A percentile compares a stretch with the other conserved stretches of the same genome.
Evolutionary conservation across 768 basidiomycete genomes (phyloP).

Genomic region (Coprinopsis cinerea): DNA sequence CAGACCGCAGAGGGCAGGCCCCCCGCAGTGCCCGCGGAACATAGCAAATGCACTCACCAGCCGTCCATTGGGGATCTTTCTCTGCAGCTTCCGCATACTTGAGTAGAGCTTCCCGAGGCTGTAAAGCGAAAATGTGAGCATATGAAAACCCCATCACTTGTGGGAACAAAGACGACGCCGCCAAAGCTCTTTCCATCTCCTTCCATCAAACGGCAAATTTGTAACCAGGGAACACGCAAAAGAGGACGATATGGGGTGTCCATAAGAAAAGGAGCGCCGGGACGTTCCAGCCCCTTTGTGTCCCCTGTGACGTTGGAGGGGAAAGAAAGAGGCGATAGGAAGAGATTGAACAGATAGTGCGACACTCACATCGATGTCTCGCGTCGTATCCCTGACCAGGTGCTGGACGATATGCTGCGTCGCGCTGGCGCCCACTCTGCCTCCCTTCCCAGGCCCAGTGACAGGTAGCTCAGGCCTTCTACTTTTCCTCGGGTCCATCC

Average conservation of each 20-base stretch:
- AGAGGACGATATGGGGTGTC: slow-evolving; percentile 1
- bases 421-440: slow-evolving; percentile 92
- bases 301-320: background rate
- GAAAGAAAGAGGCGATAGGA: too few species aligned
- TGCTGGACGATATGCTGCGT: slow-evolving; percentile 97
- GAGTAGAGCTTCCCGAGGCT: slow-evolving; percentile 97
- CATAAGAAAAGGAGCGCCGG: background rate
- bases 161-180: slow-evolving; percentile 19
- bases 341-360: slow-evolving; percentile 11
- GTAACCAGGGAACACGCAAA: slow-evolving; percentile 15
- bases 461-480: slow-evolving; percentile 89
- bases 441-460: slow-evolving; percentile 88
- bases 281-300: background rate
- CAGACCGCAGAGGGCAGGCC: slow-evolving; percentile 11
- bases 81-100: slow-evolving; percentile 80
- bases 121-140: slow-evolving; percentile 20
- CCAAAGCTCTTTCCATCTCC: slow-evolving; percentile 11
- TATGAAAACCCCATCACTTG: slow-evolving; percentile 15
- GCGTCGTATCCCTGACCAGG: slow-evolving; percentile 82
- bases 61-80: slow-evolving; percentile 77
- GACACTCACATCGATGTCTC: slow-evolving; percentile 90
- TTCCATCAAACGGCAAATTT: slow-evolving; percentile 22
- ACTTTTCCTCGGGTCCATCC: slow-evolving; percentile 87
- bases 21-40: slow-evolving; percentile 4
- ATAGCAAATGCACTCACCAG: slow-evolving; percentile 50